Evolutionary conservation across 352 stramenopile species (phyloP), one percentile per base, ranked within the genome.

Genomic region (Phytophthora rubi): DNA sequence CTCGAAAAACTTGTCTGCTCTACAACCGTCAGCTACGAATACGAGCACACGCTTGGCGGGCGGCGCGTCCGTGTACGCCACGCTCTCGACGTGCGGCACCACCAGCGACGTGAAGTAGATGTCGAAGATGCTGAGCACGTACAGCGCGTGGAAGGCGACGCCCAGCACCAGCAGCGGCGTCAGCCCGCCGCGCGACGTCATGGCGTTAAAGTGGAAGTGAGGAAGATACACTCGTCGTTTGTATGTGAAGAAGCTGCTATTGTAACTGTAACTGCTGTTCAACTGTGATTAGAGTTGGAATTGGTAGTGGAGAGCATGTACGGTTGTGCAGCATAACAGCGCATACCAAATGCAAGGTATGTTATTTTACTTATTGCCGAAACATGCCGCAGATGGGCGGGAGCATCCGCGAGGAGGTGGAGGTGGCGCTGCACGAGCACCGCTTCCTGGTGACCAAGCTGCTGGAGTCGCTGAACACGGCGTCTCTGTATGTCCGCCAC

Each of bases 101-200:
- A 96, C 83, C 37, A 87, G 89, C 8, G 87, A 94, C 64, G 85
- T 94, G 76, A 96, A 96, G 87, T 96, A 96, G 59, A 96, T 95
- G 76, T 96, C 89, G 66, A 96, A 95, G 80, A 96, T 95, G 65
- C 89, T 96, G 26, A 94, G 75, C 63, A 96, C 85, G 81, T 96
- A 96, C 52, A 91, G 66, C 23, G 77, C 81, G 71, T 96, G 89
- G 77, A 96, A 93, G 54, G 82, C 51, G 48, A 94, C 86, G 65
- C 87, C 87, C 32, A 95, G 79, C 65, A 92, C 48, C 35, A 94
- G 76, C 42, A 94, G 70, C 47, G 28, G 53, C 35, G 73, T 48
- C 23, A 79, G 49, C 2, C 76, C 73, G 9, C 52, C 13, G 33
- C 33, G 33, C 33, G 8, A 42, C 9, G 32, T 53, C 67, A 70